phyloP scores from a whole-genome alignment of 2,329 filamentous ascomycete species.

The Cercospora sp. region DNA sequence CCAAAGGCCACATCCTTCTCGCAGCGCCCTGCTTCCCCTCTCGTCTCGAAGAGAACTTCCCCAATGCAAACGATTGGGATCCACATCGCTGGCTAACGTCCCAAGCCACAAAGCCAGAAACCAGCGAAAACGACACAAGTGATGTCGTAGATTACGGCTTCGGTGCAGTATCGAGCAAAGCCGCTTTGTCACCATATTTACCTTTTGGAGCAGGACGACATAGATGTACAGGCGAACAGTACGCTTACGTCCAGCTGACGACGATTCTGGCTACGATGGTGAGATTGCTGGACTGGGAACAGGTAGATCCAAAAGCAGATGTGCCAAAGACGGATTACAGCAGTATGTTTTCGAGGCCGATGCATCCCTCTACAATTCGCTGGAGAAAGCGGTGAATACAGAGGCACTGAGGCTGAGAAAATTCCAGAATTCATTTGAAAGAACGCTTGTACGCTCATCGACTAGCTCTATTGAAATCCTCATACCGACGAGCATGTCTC shows the following conservation, averaged over 20 bases:
- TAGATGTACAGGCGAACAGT: constrained; percentile 94
- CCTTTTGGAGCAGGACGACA: constrained; percentile 93
- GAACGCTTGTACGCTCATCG: background rate
- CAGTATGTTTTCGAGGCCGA: constrained; percentile 51
- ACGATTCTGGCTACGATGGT: constrained; percentile 81
- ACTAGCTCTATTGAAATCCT: background rate
- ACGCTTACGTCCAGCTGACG: constrained; percentile 87
- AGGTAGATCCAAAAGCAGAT: constrained; percentile 66
- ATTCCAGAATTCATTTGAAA: background rate
- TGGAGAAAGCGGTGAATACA: background rate
- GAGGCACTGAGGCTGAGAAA: no score
- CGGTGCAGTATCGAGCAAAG: constrained; percentile 80
- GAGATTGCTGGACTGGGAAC: constrained; percentile 75
- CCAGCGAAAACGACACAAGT: constrained; percentile 38
- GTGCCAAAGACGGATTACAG: constrained; percentile 70
- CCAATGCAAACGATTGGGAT: constrained; percentile 78
- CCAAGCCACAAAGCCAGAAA: constrained; percentile 51
- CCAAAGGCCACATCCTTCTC: constrained; percentile 75
- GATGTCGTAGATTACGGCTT: constrained; percentile 91
- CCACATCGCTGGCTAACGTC: constrained; percentile 73
- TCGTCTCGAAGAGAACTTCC: constrained; percentile 72
- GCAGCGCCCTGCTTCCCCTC: constrained; percentile 81
- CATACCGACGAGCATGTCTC: constrained; percentile 13
- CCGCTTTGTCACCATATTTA: constrained; percentile 82
- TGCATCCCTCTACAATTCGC: constrained; percentile 1